These are phyloP conservation scores for Tuber melanosporum DNA, from an alignment of 495 filamentous ascomycete genomes.

Conservation along the genomic window DNA sequence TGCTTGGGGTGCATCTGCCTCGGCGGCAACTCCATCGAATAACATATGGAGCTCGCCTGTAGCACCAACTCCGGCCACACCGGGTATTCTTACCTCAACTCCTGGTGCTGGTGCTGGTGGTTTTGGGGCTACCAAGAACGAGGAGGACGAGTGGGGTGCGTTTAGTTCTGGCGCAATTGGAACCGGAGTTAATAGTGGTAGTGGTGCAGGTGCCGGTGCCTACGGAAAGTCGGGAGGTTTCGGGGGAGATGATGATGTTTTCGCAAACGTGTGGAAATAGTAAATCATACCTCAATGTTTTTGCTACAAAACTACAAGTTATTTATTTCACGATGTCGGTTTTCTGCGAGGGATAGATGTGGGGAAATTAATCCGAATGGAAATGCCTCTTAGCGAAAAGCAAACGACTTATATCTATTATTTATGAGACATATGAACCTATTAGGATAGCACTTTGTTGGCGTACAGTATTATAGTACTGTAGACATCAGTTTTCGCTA, in stretches of 20 bases:
- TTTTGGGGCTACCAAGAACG: not conserved
- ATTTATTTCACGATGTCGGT: slow-evolving; percentile 1
- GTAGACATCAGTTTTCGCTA: not conserved
- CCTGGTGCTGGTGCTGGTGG: not conserved
- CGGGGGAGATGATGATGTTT: slow-evolving; percentile 37
- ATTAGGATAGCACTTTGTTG: not conserved
- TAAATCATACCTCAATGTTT: not conserved
- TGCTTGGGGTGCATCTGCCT: slow-evolving; percentile 35
- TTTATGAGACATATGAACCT: not conserved
- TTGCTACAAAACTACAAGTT: not conserved
- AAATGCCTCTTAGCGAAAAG: not conserved
- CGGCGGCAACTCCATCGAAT: slow-evolving; percentile 29
- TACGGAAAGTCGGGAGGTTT: not conserved
- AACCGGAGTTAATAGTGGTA: slow-evolving; percentile 10
- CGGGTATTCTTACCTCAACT: not conserved
- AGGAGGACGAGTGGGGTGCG: slow-evolving; percentile 42
- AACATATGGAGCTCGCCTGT: slow-evolving; percentile 47
- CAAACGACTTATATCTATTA: not conserved
- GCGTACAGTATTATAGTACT: not conserved
- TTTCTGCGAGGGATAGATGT: slow-evolving; percentile 15
- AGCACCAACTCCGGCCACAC: slow-evolving; percentile 5
- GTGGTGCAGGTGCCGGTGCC: slow-evolving; percentile 19
- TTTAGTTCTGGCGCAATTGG: slow-evolving; percentile 34
- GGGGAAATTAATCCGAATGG: slow-evolving; percentile 1
- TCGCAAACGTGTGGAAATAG: slow-evolving; percentile 43